Percentiles rank a stretch among this genome's conserved stretches.
These are phyloP conservation scores for Aspergillus phoenicis DNA, from an alignment of 2,329 filamentous ascomycete species.

Conservation along the genomic window DNA sequence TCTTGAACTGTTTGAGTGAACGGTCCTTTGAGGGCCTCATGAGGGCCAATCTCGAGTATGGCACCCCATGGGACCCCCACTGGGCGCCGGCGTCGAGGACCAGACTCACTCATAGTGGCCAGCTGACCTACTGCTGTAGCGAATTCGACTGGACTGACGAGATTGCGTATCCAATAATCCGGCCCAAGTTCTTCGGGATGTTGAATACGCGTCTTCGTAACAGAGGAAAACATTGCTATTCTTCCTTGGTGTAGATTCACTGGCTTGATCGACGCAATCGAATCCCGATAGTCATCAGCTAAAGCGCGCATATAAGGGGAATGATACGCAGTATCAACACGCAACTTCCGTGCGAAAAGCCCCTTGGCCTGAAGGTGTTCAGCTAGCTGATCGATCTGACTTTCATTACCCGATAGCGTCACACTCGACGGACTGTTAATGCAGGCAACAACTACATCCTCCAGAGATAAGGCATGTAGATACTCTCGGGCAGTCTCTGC, in stretches of 20 bases:
- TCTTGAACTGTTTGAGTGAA: constrained; percentile 21
- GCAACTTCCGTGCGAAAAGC: not conserved
- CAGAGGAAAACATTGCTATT: constrained; percentile 28
- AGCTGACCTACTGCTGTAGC: constrained; percentile 22
- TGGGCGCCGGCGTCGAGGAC: not conserved
- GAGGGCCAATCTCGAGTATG: constrained; percentile 36
- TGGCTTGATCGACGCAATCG: constrained; percentile 20
- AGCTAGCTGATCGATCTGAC: constrained; percentile 49
- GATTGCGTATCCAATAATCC: constrained; percentile 29
- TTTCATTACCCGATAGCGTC: constrained; percentile 54
- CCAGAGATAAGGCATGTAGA: not conserved
- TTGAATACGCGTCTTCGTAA: constrained; percentile 26
- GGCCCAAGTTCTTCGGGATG: constrained; percentile 13
- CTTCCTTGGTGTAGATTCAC: constrained; percentile 9
- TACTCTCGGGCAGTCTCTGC: not conserved
- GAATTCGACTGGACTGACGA: constrained; percentile 28
- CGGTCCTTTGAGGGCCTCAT: constrained; percentile 31
- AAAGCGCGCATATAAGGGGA: not conserved
- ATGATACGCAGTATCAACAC: not conserved
- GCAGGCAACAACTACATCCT: not conserved
- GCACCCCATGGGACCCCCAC: not conserved
- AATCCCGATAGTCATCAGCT: not conserved
- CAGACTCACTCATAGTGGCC: not conserved
- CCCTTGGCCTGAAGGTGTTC: constrained; percentile 44
- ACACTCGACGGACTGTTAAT: constrained; percentile 18